These are phyloP conservation scores for Posidonia australis DNA, from an alignment of 106 monocot species.

Conservation along the genomic window DNA sequence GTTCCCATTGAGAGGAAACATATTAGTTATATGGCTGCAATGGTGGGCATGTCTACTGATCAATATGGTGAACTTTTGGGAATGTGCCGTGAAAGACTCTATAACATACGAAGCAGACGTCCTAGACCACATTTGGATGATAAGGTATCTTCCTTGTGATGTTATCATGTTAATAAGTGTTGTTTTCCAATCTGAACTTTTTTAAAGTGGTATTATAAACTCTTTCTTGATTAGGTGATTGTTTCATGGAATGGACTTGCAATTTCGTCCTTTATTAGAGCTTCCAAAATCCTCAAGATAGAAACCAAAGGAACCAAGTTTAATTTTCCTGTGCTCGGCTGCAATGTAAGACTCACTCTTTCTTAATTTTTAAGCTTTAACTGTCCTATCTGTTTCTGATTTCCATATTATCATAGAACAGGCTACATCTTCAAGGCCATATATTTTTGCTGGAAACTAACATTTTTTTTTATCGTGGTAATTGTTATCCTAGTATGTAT, in stretches of 20 bases:
- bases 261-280: slow-evolving; percentile 82
- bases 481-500: no score
- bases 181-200: not conserved
- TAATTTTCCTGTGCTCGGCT: slow-evolving; percentile 74
- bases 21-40: slow-evolving; percentile 38
- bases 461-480: no score
- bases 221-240: slow-evolving; percentile 49
- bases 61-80: slow-evolving; percentile 61
- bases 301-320: slow-evolving; percentile 40
- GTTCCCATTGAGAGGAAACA: slow-evolving; percentile 69
- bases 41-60: slow-evolving; percentile 47
- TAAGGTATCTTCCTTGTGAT: slow-evolving; percentile 38
- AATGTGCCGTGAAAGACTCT: slow-evolving; percentile 44
- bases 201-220: not conserved
- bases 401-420: no score
- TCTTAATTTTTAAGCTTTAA: no score
- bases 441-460: no score
- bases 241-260: slow-evolving; percentile 97
- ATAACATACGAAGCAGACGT: slow-evolving; percentile 37
- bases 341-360: slow-evolving; percentile 38
- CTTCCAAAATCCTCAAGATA: slow-evolving; percentile 64
- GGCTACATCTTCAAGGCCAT: no score
- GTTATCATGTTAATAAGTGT: not conserved
- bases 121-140: slow-evolving; percentile 95
- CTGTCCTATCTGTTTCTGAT: no score